Evolutionary conservation across 208 protist species (phyloP).

Genomic region (Trypanosoma platydactyli): DNA sequence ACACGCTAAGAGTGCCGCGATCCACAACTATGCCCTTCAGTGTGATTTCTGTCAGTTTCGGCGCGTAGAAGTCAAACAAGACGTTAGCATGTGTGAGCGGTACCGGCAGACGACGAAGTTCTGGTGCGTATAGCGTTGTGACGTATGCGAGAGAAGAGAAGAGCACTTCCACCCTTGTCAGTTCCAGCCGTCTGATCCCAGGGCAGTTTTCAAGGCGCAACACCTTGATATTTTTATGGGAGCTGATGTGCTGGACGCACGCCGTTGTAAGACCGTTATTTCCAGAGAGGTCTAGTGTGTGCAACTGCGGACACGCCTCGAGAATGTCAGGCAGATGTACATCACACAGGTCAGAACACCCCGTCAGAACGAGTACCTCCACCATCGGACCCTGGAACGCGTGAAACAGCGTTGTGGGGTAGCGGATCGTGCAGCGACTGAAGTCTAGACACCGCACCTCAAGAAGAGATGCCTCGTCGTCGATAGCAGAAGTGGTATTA

Average conservation of each 20-base stretch:
- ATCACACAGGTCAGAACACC: slow-evolving; percentile 24
- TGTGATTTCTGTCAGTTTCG: slow-evolving; percentile 28
- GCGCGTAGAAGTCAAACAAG: slow-evolving; percentile 33
- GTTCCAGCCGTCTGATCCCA: slow-evolving; percentile 21
- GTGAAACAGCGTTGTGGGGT: slow-evolving; percentile 23
- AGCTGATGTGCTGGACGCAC: slow-evolving; percentile 28
- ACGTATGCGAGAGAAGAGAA: slow-evolving; percentile 37
- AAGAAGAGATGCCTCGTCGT: background rate
- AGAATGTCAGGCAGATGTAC: slow-evolving; percentile 25
- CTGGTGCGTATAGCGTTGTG: slow-evolving; percentile 22
- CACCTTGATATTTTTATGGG: slow-evolving; percentile 22
- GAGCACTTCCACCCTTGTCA: slow-evolving; percentile 32
- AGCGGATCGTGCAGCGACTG: slow-evolving; percentile 28
- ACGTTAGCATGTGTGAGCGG: slow-evolving; percentile 29
- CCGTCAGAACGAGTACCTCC: slow-evolving; percentile 30
- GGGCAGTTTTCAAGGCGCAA: slow-evolving; percentile 41
- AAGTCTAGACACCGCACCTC: slow-evolving; percentile 29
- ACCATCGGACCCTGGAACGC: slow-evolving; percentile 19
- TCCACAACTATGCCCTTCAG: slow-evolving; percentile 32
- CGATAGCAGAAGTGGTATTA: background rate
- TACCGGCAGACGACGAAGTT: slow-evolving; percentile 29
- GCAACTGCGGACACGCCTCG: slow-evolving; percentile 26
- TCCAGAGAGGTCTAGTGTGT: slow-evolving; percentile 38
- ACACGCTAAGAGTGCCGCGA: slow-evolving; percentile 24
- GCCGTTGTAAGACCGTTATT: slow-evolving; percentile 22